phyloP scores from a whole-genome alignment of 805 yeast genomes.

The Wickerhamomyces silvicola region DNA sequence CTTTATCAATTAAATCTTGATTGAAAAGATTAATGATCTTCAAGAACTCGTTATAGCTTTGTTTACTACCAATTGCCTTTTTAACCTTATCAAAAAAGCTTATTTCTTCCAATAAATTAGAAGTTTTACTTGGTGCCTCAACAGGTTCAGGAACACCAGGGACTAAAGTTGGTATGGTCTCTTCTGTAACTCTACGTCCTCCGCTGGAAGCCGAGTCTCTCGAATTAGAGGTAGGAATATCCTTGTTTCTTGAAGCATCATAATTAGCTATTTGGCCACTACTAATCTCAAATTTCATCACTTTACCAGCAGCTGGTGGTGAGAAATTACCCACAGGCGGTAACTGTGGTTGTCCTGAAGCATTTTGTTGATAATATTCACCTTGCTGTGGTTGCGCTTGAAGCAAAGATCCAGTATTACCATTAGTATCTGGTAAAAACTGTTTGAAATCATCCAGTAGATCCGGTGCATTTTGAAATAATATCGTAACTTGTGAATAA shows the following conservation, averaged over 20 bases:
- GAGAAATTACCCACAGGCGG: slow-evolving; percentile 91
- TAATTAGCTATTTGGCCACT: slow-evolving; percentile 5
- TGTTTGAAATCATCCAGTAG: slow-evolving; percentile 90
- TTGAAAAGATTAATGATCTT: slow-evolving; percentile 83
- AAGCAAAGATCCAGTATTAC: slow-evolving; percentile 19
- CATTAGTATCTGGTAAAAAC: slow-evolving; percentile 73
- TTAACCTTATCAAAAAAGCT: slow-evolving; percentile 89
- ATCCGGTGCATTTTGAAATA: slow-evolving; percentile 92
- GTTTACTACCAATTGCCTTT: slow-evolving; percentile 81
- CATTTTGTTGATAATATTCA: slow-evolving; percentile 21
- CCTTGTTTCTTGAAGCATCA: slow-evolving; percentile 21
- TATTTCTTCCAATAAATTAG: slow-evolving; percentile 76
- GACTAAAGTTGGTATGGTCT: slow-evolving; percentile 59
- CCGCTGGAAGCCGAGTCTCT: slow-evolving; percentile 24
- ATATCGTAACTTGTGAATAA: slow-evolving; percentile 82
- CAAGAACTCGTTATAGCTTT: slow-evolving; percentile 85
- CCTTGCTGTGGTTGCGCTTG: slow-evolving; percentile 15
- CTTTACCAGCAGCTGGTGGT: slow-evolving; percentile 43
- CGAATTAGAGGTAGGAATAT: slow-evolving; percentile 29
- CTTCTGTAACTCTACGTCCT: slow-evolving; percentile 21
- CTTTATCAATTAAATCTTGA: slow-evolving; percentile 83
- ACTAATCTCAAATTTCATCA: slow-evolving; percentile 11
- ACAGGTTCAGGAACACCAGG: slow-evolving; percentile 87
- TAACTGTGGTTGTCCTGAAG: slow-evolving; percentile 41
- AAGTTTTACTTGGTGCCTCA: slow-evolving; percentile 44